Base-by-base conservation (phyloP, 2,329 filamentous ascomycete genomes). In the Penicillium sp. region DNA sequence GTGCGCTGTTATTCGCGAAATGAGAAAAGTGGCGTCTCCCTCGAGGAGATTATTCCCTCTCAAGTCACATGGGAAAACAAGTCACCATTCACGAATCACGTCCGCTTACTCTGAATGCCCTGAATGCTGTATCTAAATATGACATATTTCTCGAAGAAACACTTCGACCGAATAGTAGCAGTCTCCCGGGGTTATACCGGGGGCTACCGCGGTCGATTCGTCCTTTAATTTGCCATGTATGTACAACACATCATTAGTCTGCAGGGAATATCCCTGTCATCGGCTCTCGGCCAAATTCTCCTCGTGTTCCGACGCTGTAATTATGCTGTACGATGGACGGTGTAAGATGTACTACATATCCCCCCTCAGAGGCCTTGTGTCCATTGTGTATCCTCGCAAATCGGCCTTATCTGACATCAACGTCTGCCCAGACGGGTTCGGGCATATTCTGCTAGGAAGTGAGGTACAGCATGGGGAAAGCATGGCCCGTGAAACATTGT, bases 1-100 rank as follows among this genome's bases (percentile, higher is more conserved):
- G 52, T 59, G 56, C 4, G 35, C n/a, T 52, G 41, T 54, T 19
- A 59, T 57, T 59, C 44, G 52, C 37, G 35, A 22, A 22, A 22
- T 22, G 30, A 14, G 41, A 29, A 29, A 13, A 25, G 41, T 33
- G 48, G 42, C 41, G 46, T 37, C 39, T 41, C 38, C 19, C 30
- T 50, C 47, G 18, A 45, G 44, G n/a, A 52, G 37, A 36, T 49
- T 28, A 25, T 25, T 7, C 7, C 22, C 19, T 28, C 13, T n/a
- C 33, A 19, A 29, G 47, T 50, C 47, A 50, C 36, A 40, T 50
- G 47, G 16, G 27, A 36, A 28, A 14, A 11, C 27, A 11, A 31
- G 18, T 27, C 19, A 42, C 13, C 29, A 31, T 13, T 31, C 19
- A 7, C 5, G n/a, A n/a, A 7, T n/a, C 13, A 3, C 2, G 13